Conservation (phyloP, 306 rosid species). For the Styphnolobium japonicum region DNA sequence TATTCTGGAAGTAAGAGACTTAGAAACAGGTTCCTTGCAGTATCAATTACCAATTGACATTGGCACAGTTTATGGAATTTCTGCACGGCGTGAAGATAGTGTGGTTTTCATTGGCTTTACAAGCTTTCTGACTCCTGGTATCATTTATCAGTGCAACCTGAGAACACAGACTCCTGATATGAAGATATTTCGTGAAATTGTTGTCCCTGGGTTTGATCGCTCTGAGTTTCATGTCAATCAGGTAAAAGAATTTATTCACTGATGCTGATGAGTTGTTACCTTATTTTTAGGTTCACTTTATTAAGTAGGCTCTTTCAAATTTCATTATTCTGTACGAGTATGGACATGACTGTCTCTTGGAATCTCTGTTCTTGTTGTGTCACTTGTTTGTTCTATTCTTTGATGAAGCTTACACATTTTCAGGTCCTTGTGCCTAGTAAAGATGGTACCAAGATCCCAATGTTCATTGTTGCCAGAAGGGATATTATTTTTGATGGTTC, state of each 20-base stretch:
- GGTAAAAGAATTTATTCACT: slow-evolving; percentile 35
- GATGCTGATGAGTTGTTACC: not conserved
- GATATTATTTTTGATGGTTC: slow-evolving; percentile 81
- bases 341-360: not conserved
- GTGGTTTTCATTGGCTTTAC: slow-evolving; percentile 67
- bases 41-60: slow-evolving; percentile 85
- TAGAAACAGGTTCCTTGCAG: slow-evolving; percentile 75
- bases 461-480: slow-evolving; percentile 71
- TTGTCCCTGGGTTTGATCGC: slow-evolving; percentile 75
- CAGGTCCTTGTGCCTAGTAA: slow-evolving; percentile 81
- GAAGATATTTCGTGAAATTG: slow-evolving; percentile 84
- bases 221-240: slow-evolving; percentile 70
- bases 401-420: slow-evolving; percentile 20
- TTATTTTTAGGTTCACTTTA: not conserved
- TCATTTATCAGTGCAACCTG: slow-evolving; percentile 80
- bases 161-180: slow-evolving; percentile 52
- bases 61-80: slow-evolving; percentile 72
- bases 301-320: not conserved
- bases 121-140: slow-evolving; percentile 83
- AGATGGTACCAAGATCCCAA: slow-evolving; percentile 85
- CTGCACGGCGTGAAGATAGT: slow-evolving; percentile 73
- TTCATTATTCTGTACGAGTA: not conserved
- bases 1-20: slow-evolving; percentile 81
- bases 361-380: not conserved
- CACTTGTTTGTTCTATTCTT: not conserved